phyloP scores from a whole-genome alignment of 345 rosid genomes.

The Camelina neglecta region DNA sequence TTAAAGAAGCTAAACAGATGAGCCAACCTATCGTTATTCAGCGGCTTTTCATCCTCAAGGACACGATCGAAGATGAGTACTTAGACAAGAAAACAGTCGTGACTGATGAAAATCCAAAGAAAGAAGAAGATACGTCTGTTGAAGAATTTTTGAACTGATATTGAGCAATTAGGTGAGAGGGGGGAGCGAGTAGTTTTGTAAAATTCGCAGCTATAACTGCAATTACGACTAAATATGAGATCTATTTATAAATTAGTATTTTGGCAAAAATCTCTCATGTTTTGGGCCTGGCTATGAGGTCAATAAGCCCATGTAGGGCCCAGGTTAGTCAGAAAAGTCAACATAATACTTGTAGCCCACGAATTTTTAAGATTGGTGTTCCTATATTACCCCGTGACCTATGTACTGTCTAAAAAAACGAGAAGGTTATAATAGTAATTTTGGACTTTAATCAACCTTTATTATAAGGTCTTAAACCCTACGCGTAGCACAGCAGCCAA shows the following conservation, averaged over 20 bases:
- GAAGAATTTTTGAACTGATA: constrained; percentile 47
- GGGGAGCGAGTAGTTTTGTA: constrained; percentile 24
- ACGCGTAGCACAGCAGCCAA: constrained; percentile 25
- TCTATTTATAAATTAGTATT: constrained; percentile 1
- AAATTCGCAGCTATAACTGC: not conserved
- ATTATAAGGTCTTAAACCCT: constrained; percentile 45
- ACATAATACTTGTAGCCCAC: constrained; percentile 38
- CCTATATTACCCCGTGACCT: not conserved
- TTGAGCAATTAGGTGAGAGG: constrained; percentile 11
- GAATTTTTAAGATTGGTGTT: constrained; percentile 3
- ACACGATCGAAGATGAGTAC: constrained; percentile 88
- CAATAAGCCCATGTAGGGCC: constrained; percentile 30
- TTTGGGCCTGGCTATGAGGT: not conserved
- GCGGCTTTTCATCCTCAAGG: constrained; percentile 80
- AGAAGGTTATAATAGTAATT: constrained; percentile 9
- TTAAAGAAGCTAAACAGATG: constrained; percentile 84
- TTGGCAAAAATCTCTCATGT: not conserved
- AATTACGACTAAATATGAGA: constrained; percentile 11
- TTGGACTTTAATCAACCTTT: not conserved
- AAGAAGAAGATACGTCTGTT: constrained; percentile 42
- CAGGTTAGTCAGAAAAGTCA: not conserved
- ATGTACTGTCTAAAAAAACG: not conserved
- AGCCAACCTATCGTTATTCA: constrained; percentile 88
- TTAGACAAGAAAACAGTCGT: constrained; percentile 47
- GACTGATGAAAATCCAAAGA: constrained; percentile 27